Evolutionary conservation across 352 stramenopile genomes (phyloP).

Genomic region (Phytopythium aichiense): DNA sequence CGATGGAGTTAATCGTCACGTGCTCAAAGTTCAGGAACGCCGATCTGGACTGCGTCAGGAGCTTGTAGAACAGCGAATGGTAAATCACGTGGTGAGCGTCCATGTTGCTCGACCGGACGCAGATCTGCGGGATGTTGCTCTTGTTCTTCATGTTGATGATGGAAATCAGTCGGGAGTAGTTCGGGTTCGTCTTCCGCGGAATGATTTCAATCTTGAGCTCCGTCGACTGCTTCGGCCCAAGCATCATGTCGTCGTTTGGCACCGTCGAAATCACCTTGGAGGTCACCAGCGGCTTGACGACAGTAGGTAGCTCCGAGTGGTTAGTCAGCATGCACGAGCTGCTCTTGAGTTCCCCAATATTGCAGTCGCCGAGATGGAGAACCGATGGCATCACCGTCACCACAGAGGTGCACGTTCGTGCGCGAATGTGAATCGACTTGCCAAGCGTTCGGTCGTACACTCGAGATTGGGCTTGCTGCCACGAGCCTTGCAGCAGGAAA

Average conservation of each 20-base stretch:
- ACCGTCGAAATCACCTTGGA: constrained; percentile 89
- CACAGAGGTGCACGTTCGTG: constrained; percentile 83
- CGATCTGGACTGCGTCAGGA: constrained; percentile 78
- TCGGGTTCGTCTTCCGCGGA: constrained; percentile 85
- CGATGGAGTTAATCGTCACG: constrained; percentile 77
- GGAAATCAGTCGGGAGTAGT: constrained; percentile 85
- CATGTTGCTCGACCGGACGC: constrained; percentile 89
- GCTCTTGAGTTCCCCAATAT: constrained; percentile 87
- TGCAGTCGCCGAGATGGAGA: constrained; percentile 84
- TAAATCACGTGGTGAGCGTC: constrained; percentile 90
- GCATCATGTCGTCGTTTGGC: constrained; percentile 83
- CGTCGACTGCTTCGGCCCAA: constrained; percentile 83
- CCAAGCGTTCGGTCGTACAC: constrained; percentile 83
- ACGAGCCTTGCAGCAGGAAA: constrained; percentile 81
- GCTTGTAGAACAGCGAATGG: constrained; percentile 89
- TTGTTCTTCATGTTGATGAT: constrained; percentile 89
- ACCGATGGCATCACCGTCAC: constrained; percentile 84
- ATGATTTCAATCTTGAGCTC: constrained; percentile 90
- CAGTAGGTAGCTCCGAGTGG: constrained; percentile 82
- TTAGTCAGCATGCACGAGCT: constrained; percentile 87
- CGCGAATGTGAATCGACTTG: constrained; percentile 83
- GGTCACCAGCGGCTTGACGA: constrained; percentile 83
- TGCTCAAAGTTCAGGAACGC: constrained; percentile 89
- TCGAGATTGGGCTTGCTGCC: constrained; percentile 81
- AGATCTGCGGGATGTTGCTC: constrained; percentile 80